Evolutionary conservation across 352 stramenopile genomes (phyloP).

Genomic region (Globisporangium nagaii): DNA sequence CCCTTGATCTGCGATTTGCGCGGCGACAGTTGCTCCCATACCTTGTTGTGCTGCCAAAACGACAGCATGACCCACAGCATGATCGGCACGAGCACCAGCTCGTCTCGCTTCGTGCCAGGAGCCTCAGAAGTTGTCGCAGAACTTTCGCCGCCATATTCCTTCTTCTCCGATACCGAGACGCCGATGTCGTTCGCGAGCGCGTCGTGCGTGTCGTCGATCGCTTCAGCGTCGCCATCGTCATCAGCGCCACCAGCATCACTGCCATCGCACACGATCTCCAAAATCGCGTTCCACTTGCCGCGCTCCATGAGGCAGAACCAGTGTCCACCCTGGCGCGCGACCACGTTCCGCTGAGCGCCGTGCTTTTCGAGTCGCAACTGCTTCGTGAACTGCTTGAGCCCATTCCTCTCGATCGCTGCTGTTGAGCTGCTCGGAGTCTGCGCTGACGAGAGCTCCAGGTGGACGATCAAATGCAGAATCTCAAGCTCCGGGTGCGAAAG

Average conservation of each 20-base stretch:
- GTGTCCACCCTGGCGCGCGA: background rate
- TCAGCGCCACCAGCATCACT: background rate
- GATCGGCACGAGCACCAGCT: constrained; percentile 12
- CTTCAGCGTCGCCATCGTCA: background rate
- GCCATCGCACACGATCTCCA: background rate
- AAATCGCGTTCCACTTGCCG: constrained; percentile 4
- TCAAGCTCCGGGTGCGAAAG: constrained; percentile 15
- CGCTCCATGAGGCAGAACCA: constrained; percentile 9
- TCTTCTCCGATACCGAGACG: background rate
- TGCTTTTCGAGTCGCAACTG: constrained; percentile 7
- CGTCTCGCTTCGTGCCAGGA: background rate
- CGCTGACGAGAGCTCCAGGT: constrained; percentile 5
- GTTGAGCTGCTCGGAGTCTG: background rate
- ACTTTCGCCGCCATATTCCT: too few relatives aligned
- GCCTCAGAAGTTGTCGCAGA: background rate
- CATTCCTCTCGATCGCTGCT: background rate
- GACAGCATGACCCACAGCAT: constrained; percentile 12
- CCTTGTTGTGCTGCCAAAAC: constrained; percentile 11
- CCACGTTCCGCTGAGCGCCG: too few relatives aligned
- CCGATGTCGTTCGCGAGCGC: constrained; percentile 2
- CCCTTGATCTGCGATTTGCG: background rate
- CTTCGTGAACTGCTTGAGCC: constrained; percentile 8
- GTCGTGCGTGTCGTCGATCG: background rate
- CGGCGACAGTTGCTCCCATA: background rate
- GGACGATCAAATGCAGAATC: constrained; percentile 19